A percentile compares a stretch with the other conserved stretches of the same genome.
Evolutionary conservation across 176 grass and related monocot species (phyloP).

Genomic region (Stipa capillata): DNA sequence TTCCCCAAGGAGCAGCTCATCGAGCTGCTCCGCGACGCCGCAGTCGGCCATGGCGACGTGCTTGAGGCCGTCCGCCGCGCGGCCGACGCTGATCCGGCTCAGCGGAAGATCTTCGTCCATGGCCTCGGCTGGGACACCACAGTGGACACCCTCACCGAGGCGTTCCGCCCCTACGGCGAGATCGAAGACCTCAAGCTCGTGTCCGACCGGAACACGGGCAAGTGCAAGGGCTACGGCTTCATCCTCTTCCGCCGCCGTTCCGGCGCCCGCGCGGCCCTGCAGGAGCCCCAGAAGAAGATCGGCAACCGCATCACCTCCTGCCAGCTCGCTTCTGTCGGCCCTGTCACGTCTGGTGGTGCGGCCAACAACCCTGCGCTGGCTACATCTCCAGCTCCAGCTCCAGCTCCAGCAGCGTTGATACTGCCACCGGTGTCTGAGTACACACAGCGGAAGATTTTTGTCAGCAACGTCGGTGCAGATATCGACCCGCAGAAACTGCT

Average conservation of each 20-base stretch:
- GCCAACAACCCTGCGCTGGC: neutral
- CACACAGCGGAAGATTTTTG: conserved; percentile 92
- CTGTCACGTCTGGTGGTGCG: conserved; percentile 35
- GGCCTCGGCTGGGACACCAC: conserved; percentile 93
- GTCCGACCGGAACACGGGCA: conserved; percentile 66
- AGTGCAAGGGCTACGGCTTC: conserved; percentile 97
- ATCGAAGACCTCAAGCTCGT: conserved; percentile 94
- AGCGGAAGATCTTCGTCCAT: conserved; percentile 91
- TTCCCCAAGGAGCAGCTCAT: conserved; percentile 93
- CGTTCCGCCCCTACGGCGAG: conserved; percentile 70
- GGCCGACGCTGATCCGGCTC: conserved; percentile 73
- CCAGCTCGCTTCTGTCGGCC: conserved; percentile 84
- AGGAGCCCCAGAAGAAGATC: conserved; percentile 95
- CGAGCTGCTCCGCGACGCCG: conserved; percentile 75
- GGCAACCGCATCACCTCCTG: conserved; percentile 81
- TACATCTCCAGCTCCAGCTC: neutral
- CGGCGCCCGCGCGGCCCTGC: conserved; percentile 64
- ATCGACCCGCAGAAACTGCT: conserved; percentile 64
- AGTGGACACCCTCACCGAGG: conserved; percentile 46
- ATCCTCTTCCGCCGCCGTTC: conserved; percentile 69
- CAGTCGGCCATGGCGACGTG: conserved; percentile 49
- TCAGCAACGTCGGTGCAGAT: conserved; percentile 86
- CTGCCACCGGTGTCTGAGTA: conserved; percentile 60
- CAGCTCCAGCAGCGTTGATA: neutral
- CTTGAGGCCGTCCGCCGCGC: conserved; percentile 32